Base-by-base conservation (phyloP, 768 basidiomycete species). In the Aureoboletus auriporus region DNA sequence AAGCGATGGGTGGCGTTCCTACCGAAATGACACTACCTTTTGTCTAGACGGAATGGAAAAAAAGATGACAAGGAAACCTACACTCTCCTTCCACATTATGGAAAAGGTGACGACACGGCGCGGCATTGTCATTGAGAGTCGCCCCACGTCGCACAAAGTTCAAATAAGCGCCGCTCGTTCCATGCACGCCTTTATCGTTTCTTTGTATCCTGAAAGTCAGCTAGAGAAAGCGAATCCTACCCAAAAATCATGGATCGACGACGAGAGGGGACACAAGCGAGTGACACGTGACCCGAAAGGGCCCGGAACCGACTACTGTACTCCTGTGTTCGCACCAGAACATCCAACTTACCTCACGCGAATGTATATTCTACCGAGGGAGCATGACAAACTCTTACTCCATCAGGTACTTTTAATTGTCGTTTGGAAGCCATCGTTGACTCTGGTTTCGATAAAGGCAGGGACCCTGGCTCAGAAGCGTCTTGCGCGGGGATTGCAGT, bases 401-500 rank as follows among this genome's bases (percentile, higher is more conserved):
- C 84, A 87, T 61, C 86, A 89, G 75, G 75, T 76, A 56, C 47
- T 56, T 27, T 16, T 26, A 27, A 20, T 50, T 35, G 35, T 47
- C 33, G 7, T 28, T 12, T 39, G 28, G 17, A 43, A 26, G 35
- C 44, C 36, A 6, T n/a, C 35, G 8, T 10, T 8, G 4, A 23
- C 17, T 17, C 14, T 10, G 6, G 20, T 23, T 49, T 39, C 26
- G n/a, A 42, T 31, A 41, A 57, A 92, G 85, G 81, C 85, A 26
- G 96, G 96, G 20, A 83, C 79, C 52, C 80, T 98, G 14, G 93
- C 96, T 1, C 95, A 98, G 69, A 87, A 92, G 60, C 86, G 96
- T 35, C 83, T 99, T 13, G 95, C 95, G 5, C 80, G 96, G n/a
- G 96, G 96, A 8, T 65, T 95, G 31, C 78, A 78, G 46, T 79